phyloP scores from a whole-genome alignment of 495 filamentous ascomycete species.

The Xylaria castorea region DNA sequence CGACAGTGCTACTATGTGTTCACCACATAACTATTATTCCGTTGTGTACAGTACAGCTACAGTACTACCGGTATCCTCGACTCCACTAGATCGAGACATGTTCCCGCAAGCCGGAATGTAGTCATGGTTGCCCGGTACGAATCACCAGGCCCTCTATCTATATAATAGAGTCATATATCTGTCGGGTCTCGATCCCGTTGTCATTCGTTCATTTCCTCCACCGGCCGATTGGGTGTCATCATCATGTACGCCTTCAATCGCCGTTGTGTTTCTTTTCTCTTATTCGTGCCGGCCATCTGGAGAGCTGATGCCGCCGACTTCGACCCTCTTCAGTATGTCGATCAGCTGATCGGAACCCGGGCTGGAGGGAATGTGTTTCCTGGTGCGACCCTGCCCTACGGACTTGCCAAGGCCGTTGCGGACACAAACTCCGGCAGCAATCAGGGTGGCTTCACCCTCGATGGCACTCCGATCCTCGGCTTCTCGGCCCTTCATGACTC shows the following conservation, averaged over 20 bases:
- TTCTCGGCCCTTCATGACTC: conserved; percentile 75
- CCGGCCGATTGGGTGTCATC: conserved; percentile 21
- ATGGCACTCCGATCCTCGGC: conserved; percentile 65
- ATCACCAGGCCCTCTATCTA: conserved; percentile 16
- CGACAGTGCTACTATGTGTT: conserved; percentile 8
- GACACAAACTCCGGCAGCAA: conserved; percentile 69
- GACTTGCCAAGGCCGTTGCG: conserved; percentile 80
- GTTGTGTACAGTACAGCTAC: conserved; percentile 3
- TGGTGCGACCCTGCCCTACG: conserved; percentile 75
- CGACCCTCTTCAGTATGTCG: conserved; percentile 52
- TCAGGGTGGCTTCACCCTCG: conserved; percentile 75
- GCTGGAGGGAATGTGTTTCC: conserved; percentile 78
- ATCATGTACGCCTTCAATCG: conserved; percentile 33
- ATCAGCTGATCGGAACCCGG: conserved; percentile 65
- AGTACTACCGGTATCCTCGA: background rate
- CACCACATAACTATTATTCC: background rate
- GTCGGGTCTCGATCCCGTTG: conserved; percentile 4
- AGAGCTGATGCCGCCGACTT: conserved; percentile 36
- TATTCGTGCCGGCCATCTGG: conserved; percentile 27
- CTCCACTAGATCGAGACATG: conserved; percentile 23
- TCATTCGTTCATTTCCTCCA: background rate
- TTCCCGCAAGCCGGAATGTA: conserved; percentile 19
- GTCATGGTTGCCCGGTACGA: conserved; percentile 5
- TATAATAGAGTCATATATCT: conserved; percentile 23
- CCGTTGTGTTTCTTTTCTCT: conserved; percentile 27